Evolutionary conservation across 495 filamentous ascomycete species (phyloP), one percentile per base, ranked within the genome.

Genomic region (Hapsidospora chrysogenum): DNA sequence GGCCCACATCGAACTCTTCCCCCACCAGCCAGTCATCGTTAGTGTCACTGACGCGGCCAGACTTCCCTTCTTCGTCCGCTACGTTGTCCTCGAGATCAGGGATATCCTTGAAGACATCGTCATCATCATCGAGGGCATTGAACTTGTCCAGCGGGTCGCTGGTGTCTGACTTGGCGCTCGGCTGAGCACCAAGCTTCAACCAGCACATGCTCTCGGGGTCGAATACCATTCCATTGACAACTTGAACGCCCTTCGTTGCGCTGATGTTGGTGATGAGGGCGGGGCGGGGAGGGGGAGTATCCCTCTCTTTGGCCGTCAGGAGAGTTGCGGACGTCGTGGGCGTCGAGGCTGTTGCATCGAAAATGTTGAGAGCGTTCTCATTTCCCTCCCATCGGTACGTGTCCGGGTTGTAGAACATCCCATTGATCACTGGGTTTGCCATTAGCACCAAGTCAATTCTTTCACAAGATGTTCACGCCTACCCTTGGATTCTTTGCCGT

Each of bases 1-100:
- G 92, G 1, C 89, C 89, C 31, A 97, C 80, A 52, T 97, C 89
- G 49, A 96, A 97, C 52, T 96, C 89, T 54, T 97, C 89, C 9
- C 83, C 85, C 17, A 92, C 81, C 19, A 84, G 68, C 69, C 78
- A 82, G 46, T 85, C 78, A 39, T 85, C 78, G 36, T 71, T 67
- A 37, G 78, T 57, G 38, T 75, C 72, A 41, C 61, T 60, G 39
- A 47, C 47, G 5, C 61, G 45, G 35, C 62, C 49, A 31, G 48
- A 35, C 27, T 60, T 40, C 33, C 49, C 31, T 40, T 52, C 58
- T 30, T 56, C 53, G 9, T 64, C 65, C 37, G 56, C 51, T 36
- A 54, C 46, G 40, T 53, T 51, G 46, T 68, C 56, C 51, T 72
- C 48, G 18, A 70, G 60, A 35, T 71, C 68, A 3, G 66, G 66